A percentile compares a stretch with the other conserved stretches of the same genome.
Conservation (phyloP, 352 stramenopile species). For the Pythium phragmiticola region DNA sequence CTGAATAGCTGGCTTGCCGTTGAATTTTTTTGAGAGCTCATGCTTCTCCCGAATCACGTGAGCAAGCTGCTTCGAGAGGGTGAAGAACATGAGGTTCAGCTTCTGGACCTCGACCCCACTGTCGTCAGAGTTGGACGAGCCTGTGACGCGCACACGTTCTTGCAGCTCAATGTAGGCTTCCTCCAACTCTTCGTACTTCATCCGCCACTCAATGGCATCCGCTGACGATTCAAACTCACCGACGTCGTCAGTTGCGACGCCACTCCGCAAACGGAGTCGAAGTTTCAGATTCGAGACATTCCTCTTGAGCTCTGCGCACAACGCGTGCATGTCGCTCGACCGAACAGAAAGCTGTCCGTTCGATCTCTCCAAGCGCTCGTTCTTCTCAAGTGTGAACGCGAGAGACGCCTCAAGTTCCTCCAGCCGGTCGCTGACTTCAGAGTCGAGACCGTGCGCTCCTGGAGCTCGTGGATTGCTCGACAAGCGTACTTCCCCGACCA, state of each 20-base stretch:
- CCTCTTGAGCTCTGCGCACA: slow-evolving; percentile 60
- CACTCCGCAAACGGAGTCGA: slow-evolving; percentile 42
- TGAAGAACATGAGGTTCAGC: slow-evolving; percentile 67
- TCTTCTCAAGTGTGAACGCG: slow-evolving; percentile 57
- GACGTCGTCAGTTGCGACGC: slow-evolving; percentile 19
- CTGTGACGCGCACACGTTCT: slow-evolving; percentile 32
- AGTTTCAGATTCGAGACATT: slow-evolving; percentile 59
- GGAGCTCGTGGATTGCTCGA: not conserved
- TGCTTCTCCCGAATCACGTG: slow-evolving; percentile 76
- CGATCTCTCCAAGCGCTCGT: slow-evolving; percentile 46
- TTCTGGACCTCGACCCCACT: slow-evolving; percentile 44
- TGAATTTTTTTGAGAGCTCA: slow-evolving; percentile 51
- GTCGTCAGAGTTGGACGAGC: slow-evolving; percentile 5
- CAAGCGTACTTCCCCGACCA: slow-evolving; percentile 8
- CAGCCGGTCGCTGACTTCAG: slow-evolving; percentile 37
- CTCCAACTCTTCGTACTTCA: slow-evolving; percentile 83
- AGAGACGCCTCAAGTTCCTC: slow-evolving; percentile 68
- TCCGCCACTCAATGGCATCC: slow-evolving; percentile 79
- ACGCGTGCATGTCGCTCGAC: slow-evolving; percentile 48
- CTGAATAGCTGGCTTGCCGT: slow-evolving; percentile 10
- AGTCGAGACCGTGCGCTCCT: not conserved
- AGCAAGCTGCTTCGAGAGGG: slow-evolving; percentile 63
- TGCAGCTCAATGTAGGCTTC: slow-evolving; percentile 55
- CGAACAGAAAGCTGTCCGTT: slow-evolving; percentile 56
- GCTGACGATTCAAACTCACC: slow-evolving; percentile 59